phyloP scores from a whole-genome alignment of 164 flowering plant species.

The Berberis vulgaris region DNA sequence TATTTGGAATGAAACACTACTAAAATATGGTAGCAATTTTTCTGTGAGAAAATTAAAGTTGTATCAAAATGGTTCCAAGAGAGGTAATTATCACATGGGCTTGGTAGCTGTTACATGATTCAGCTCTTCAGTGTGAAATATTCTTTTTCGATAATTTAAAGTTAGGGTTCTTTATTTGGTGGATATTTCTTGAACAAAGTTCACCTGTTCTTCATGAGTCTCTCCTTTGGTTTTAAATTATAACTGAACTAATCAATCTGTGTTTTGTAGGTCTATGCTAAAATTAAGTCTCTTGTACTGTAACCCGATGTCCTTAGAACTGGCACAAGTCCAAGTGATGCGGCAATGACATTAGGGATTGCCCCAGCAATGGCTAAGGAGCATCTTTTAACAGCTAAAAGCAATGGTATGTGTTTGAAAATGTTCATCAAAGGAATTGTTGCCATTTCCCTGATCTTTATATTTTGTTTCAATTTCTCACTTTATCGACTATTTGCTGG shows the following conservation, averaged over 20 bases:
- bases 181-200: too few relatives aligned
- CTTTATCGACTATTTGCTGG: constrained; percentile 37
- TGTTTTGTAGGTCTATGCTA: constrained; percentile 48
- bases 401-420: constrained; percentile 43
- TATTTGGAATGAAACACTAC: too few relatives aligned
- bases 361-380: constrained; percentile 98
- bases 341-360: constrained; percentile 81
- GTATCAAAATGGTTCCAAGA: too few relatives aligned
- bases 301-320: constrained; percentile 60
- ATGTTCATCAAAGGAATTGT: not conserved
- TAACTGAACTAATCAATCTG: constrained; percentile 1
- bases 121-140: too few relatives aligned
- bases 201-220: not conserved
- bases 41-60: too few relatives aligned
- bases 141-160: too few relatives aligned
- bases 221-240: not conserved
- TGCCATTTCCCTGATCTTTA: not conserved
- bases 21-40: too few relatives aligned
- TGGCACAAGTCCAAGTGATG: constrained; percentile 91
- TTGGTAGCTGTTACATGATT: too few relatives aligned
- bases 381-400: constrained; percentile 86
- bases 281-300: constrained; percentile 53
- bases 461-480: not conserved
- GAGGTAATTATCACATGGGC: too few relatives aligned
- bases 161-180: too few relatives aligned